phyloP scores from a whole-genome alignment of 352 stramenopile genomes.

The Phytopythium chamaehyphon region DNA sequence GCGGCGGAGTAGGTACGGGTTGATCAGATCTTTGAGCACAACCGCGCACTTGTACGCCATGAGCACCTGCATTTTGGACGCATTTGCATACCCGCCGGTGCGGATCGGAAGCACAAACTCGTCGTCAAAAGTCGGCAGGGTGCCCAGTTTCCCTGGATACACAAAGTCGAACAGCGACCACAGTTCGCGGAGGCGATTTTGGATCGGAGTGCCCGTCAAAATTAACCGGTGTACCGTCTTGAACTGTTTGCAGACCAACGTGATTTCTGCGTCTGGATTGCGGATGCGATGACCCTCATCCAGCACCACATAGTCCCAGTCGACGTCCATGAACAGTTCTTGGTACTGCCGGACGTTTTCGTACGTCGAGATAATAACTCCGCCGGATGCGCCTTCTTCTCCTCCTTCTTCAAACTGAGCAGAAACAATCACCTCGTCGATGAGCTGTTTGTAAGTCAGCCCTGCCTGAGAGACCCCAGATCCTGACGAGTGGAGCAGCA shows the following conservation, averaged over 20 bases:
- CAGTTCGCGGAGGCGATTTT: slow-evolving; percentile 95
- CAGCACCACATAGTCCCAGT: slow-evolving; percentile 97
- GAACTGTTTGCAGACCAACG: slow-evolving; percentile 92
- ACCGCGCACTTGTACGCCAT: slow-evolving; percentile 97
- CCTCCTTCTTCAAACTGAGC: slow-evolving; percentile 19
- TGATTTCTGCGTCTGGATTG: slow-evolving; percentile 97
- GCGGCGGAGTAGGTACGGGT: slow-evolving; percentile 94
- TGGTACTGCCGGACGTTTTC: slow-evolving; percentile 92
- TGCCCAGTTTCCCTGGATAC: slow-evolving; percentile 96
- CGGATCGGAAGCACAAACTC: slow-evolving; percentile 98
- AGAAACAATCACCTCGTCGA: slow-evolving; percentile 51
- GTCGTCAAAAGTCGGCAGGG: slow-evolving; percentile 95
- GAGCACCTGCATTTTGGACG: slow-evolving; percentile 92
- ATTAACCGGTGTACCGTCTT: slow-evolving; percentile 90
- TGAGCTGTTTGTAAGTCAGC: slow-evolving; percentile 48
- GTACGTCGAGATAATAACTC: slow-evolving; percentile 96
- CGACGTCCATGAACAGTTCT: slow-evolving; percentile 85
- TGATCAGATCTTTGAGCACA: slow-evolving; percentile 95
- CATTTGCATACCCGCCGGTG: slow-evolving; percentile 91
- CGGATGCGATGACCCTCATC: slow-evolving; percentile 99
- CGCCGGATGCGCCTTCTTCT: slow-evolving; percentile 40
- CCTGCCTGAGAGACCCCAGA: slow-evolving; percentile 41
- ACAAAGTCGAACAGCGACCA: slow-evolving; percentile 99
- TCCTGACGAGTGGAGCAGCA: slow-evolving; percentile 89
- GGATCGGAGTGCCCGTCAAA: slow-evolving; percentile 89